Conservation (phyloP, 1,284 basidiomycete genomes). For the Tetrapyrgos nigripes region DNA sequence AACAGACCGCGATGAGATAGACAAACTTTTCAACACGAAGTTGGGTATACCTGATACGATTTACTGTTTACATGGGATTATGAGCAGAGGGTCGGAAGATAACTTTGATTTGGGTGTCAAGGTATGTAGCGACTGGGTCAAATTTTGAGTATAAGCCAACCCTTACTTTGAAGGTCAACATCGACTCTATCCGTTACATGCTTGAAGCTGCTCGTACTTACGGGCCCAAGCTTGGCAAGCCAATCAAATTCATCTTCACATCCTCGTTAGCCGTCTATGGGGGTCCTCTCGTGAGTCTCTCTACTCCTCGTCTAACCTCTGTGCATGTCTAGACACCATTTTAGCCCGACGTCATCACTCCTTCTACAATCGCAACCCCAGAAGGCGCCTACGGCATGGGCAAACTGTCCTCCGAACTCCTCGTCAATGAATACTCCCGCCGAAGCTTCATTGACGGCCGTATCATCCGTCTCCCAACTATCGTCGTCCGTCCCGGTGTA, state of each 20-base stretch:
- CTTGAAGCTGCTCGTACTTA: constrained; percentile 54
- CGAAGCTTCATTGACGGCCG: constrained; percentile 66
- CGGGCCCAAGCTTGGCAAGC: constrained; percentile 32
- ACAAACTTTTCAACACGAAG: constrained; percentile 37
- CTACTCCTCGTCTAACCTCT: background rate
- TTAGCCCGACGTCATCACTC: constrained; percentile 52
- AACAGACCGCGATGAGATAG: constrained; percentile 14
- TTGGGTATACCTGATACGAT: constrained; percentile 52
- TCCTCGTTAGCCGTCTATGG: constrained; percentile 71
- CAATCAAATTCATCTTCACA: constrained; percentile 64
- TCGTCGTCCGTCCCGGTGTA: constrained; percentile 62
- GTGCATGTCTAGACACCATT: background rate
- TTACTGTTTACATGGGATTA: constrained; percentile 70
- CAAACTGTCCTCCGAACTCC: constrained; percentile 62
- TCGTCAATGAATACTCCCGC: constrained; percentile 68
- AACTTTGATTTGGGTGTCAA: constrained; percentile 66
- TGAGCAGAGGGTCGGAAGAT: constrained; percentile 71
- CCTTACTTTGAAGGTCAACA: constrained; percentile 60
- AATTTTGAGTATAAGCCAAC: background rate
- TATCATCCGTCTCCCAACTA: constrained; percentile 66
- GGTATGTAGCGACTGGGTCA: constrained; percentile 25
- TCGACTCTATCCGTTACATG: constrained; percentile 62
- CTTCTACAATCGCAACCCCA: constrained; percentile 63
- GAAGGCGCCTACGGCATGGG: constrained; percentile 64
- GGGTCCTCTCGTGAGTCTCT: constrained; percentile 52